phyloP scores from a whole-genome alignment of 1,284 basidiomycete species.

The Cutaneotrichosporon cutaneum region DNA sequence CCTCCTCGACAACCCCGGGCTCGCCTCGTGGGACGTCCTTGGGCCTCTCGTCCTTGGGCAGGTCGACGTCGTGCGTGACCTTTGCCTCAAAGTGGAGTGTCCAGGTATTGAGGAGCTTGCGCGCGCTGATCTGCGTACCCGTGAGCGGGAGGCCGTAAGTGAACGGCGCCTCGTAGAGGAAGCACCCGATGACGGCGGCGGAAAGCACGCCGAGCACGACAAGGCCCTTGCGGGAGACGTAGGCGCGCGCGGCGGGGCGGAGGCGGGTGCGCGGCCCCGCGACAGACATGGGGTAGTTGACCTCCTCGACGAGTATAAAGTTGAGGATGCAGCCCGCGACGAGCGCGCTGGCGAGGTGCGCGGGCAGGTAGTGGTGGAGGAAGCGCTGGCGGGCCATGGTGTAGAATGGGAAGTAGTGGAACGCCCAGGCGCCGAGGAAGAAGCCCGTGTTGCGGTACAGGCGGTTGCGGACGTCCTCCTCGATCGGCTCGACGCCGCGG shows the following conservation, averaged over 20 bases:
- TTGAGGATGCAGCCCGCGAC: conserved; percentile 88
- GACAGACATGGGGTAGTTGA: conserved; percentile 86
- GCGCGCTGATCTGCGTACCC: conserved; percentile 62
- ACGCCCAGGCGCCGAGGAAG: conserved; percentile 90
- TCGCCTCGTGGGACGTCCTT: background rate
- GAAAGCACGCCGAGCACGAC: conserved; percentile 63
- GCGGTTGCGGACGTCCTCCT: conserved; percentile 83
- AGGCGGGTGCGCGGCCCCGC: conserved; percentile 63
- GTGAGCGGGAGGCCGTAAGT: conserved; percentile 91
- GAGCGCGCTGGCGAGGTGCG: conserved; percentile 85
- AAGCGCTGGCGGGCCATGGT: conserved; percentile 96
- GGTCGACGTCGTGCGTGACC: conserved; percentile 20
- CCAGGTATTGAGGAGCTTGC: conserved; percentile 49
- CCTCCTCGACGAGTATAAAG: conserved; percentile 85
- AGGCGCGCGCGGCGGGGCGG: conserved; percentile 65
- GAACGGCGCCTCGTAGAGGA: conserved; percentile 74
- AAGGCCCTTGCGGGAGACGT: conserved; percentile 58
- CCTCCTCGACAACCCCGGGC: background rate
- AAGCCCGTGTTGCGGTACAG: conserved; percentile 94
- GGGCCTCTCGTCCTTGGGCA: background rate
- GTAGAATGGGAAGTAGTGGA: conserved; percentile 97
- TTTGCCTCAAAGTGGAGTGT: conserved; percentile 52
- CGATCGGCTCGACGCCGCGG: conserved; percentile 79
- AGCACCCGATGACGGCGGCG: conserved; percentile 63
- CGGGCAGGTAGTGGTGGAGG: conserved; percentile 96